Evolutionary conservation across 1,284 basidiomycete species (phyloP), one percentile per base, ranked within the genome.

Genomic region (Papiliotrema fonsecae): DNA sequence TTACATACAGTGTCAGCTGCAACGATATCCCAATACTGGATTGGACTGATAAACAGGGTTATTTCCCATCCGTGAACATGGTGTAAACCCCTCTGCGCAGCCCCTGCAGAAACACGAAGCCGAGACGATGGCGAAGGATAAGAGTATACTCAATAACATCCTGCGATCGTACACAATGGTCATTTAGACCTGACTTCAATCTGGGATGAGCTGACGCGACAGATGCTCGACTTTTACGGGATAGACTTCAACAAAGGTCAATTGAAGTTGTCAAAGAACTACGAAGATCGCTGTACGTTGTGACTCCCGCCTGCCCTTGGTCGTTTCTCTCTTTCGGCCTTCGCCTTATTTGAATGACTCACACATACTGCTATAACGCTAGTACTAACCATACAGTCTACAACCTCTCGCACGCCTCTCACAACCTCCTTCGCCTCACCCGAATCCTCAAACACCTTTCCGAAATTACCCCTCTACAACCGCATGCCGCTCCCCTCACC

Each of bases 351-450:
- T n/a, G n/a, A n/a, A n/a, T n/a, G n/a, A n/a, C n/a, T n/a, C n/a
- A n/a, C n/a, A n/a, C n/a, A n/a, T n/a, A n/a, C n/a, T n/a, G n/a
- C n/a, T n/a, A n/a, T n/a, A n/a, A n/a, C n/a, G n/a, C n/a, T n/a
- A n/a, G n/a, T n/a, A n/a, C n/a, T n/a, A n/a, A n/a, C n/a, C n/a
- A n/a, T n/a, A 14, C 54, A 71, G 69, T 69, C 13, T 47, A 42
- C 42, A 86, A 88, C 64, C 81, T 88, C 45, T 69, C 78, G 54
- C 70, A 76, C 39, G 79, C 80, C 27, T 70, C 80, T 6, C 85
- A 88, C 70, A 88, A 88, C 70, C 79, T 87, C 69, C 79, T 87
- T 50, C 82, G 86, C 31, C 82, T 87, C 54, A 83, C 85, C 40
- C 82, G 86, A 19, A 85, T 88, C 54, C 73, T 88, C 60, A 87